These are phyloP conservation scores for Coniochaeta ligniaria DNA, from an alignment of 2,329 filamentous ascomycete species.

Conservation along the genomic window DNA sequence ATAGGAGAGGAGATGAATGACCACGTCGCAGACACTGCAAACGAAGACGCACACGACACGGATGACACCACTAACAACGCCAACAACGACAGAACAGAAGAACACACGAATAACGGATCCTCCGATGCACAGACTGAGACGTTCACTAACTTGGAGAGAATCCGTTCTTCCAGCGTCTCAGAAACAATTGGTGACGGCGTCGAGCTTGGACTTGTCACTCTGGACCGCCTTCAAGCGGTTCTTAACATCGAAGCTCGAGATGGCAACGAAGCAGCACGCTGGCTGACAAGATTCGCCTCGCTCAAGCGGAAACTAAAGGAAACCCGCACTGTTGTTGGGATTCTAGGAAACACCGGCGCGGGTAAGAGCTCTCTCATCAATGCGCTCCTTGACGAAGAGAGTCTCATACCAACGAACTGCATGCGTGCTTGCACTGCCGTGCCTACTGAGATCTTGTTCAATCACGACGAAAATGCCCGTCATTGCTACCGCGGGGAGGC, in stretches of 20 bases:
- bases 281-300: not conserved
- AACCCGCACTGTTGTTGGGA: slow-evolving; percentile 42
- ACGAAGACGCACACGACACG: not conserved
- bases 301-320: slow-evolving; percentile 22
- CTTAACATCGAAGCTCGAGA: not conserved
- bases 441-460: slow-evolving; percentile 53
- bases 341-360: slow-evolving; percentile 53
- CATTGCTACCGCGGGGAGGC: slow-evolving; percentile 44
- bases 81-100: not conserved
- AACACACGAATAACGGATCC: not conserved
- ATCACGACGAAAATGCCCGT: slow-evolving; percentile 30
- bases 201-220: not conserved
- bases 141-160: not conserved
- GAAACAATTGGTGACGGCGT: not conserved
- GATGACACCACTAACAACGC: not conserved
- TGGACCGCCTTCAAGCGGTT: not conserved
- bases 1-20: not conserved
- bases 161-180: not conserved
- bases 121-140: not conserved
- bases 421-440: slow-evolving; percentile 57
- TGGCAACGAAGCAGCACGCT: not conserved
- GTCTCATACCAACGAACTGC: slow-evolving; percentile 35
- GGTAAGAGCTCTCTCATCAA: slow-evolving; percentile 58
- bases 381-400: slow-evolving; percentile 47
- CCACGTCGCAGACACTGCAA: not conserved